Base-by-base conservation (phyloP, 2,329 filamentous ascomycete species). In the Passalora sequoiae region DNA sequence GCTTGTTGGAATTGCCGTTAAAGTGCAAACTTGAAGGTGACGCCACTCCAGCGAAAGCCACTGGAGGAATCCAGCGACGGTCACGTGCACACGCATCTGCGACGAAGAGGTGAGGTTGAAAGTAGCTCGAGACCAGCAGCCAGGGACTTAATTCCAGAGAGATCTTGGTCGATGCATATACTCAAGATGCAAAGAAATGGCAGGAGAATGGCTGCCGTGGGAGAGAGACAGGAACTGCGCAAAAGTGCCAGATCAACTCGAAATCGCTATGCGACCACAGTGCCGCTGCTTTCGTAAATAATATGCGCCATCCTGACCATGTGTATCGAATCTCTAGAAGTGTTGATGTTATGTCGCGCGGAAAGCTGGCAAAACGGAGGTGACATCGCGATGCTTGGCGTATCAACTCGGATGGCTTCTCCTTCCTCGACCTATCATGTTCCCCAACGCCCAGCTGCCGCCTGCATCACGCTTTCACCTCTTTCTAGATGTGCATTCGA, bases 101-200 rank as follows among this genome's bases (percentile, higher is more conserved):
- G 17, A 22, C 8, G 21, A 44, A 21, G 45, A 49, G 27, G 33
- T 49, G 46, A 45, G 42, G 46, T 49, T 24, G 33, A 36, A 32
- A 45, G 42, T 45, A 12, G 12, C 24, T 27, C 24, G n/a, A n/a
- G n/a, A 27, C 6, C 24, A 27, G 24, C 24, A 27, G 24, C 24
- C 24, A 27, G 24, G 24, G 12, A 27, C 24, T n/a, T n/a, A n/a
- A n/a, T n/a, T n/a, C n/a, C n/a, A n/a, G n/a, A n/a, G n/a, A n/a
- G n/a, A n/a, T n/a, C n/a, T n/a, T n/a, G n/a, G n/a, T n/a, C n/a
- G n/a, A n/a, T n/a, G n/a, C n/a, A n/a, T n/a, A n/a, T n/a, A n/a
- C n/a, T n/a, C 9, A 7, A 33, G 7, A 33, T 33, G 30, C 15
- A 10, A 33, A 19, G 15, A 33, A 33, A 17, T 33, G 30, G 16